These are phyloP conservation scores for Penicillium simplicissimum DNA, from an alignment of 495 filamentous ascomycete genomes.

Conservation along the genomic window DNA sequence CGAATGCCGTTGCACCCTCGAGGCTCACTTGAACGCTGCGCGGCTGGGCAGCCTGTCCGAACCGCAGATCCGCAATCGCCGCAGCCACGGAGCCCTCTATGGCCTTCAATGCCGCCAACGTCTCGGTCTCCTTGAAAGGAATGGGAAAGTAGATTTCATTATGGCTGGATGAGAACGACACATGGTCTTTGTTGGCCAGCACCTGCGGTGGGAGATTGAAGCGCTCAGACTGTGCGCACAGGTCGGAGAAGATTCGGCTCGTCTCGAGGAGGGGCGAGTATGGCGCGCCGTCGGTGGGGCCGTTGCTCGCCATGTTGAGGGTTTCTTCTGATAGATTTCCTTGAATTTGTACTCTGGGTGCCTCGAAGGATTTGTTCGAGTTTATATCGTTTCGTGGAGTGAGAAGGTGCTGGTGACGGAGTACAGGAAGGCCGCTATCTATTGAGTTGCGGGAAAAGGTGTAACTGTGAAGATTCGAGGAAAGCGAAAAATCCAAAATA, in stretches of 20 bases:
- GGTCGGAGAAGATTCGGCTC: constrained; percentile 41
- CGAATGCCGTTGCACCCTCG: constrained; percentile 64
- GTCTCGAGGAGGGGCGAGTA: constrained; percentile 49
- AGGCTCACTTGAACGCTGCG: constrained; percentile 58
- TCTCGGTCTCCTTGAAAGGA: constrained; percentile 71
- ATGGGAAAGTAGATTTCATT: constrained; percentile 58
- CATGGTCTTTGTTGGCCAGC: constrained; percentile 35
- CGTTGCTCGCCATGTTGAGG: constrained; percentile 17
- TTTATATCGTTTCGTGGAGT: not conserved
- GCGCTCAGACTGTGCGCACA: constrained; percentile 43
- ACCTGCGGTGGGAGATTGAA: constrained; percentile 41
- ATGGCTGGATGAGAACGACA: constrained; percentile 43
- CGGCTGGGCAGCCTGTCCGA: constrained; percentile 34
- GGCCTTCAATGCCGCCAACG: constrained; percentile 65
- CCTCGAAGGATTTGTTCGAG: not conserved
- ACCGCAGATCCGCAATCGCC: constrained; percentile 60
- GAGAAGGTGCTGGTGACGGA: not conserved
- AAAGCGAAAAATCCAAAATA: not conserved
- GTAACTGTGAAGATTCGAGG: not conserved
- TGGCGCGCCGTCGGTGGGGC: constrained; percentile 4
- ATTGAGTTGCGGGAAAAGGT: not conserved
- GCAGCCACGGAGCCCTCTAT: constrained; percentile 68
- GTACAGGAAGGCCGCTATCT: not conserved
- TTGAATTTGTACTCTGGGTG: not conserved
- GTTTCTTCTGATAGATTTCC: not conserved